Conservation (phyloP, 441 rosid species). For the Adansonia grandidieri region DNA sequence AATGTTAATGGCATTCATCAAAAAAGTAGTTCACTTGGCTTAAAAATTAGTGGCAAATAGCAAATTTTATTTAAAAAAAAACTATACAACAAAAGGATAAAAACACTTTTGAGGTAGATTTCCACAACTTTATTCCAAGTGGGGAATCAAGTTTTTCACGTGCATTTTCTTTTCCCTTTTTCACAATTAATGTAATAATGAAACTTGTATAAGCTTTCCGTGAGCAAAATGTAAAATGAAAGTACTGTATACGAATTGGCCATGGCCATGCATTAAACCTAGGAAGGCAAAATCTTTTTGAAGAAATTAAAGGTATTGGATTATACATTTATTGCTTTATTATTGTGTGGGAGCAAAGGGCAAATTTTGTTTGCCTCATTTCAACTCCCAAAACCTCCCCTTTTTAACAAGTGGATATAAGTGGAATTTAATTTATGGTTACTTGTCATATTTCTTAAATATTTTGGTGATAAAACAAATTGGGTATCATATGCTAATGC, state of each 20-base stretch:
- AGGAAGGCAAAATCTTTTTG: neutral
- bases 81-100: conserved; percentile 8
- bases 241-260: neutral
- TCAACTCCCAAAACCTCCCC: neutral
- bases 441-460: neutral
- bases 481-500: conserved; percentile 20
- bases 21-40: neutral
- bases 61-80: neutral
- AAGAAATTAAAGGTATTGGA: conserved; percentile 17
- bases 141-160: conserved; percentile 39
- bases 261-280: neutral
- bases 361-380: neutral
- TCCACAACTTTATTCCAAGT: conserved; percentile 19
- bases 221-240: conserved; percentile 4
- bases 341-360: neutral
- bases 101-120: neutral
- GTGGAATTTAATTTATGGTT: conserved; percentile 4
- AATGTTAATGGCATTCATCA: neutral
- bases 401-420: neutral
- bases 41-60: neutral
- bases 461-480: neutral
- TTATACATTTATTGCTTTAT: neutral
- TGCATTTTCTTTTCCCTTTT: conserved; percentile 22
- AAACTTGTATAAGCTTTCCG: conserved; percentile 35
- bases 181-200: conserved; percentile 1